Evolutionary conservation across 1,139 yeast genomes (phyloP), one percentile per base, ranked within the genome.

Genomic region (Pichia kudriavzevii): DNA sequence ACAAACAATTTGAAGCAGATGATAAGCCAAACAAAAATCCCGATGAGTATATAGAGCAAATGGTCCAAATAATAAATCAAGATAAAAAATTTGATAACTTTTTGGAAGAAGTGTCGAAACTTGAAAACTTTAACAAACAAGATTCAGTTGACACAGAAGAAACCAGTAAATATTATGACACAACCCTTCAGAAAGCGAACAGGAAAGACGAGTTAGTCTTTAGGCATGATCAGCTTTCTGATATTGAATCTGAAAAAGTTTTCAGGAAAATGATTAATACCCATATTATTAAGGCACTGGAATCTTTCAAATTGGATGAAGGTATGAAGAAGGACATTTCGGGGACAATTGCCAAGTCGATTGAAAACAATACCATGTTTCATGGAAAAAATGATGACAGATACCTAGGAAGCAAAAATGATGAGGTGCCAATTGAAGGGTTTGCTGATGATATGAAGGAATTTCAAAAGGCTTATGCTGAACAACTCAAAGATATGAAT

Each of bases 51-150:
- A 41, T 48, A 9, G 47, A 48, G 26, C 45, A 47, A 21, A 43
- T 48, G 47, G 44, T 48, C 24, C 39, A 39, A 18, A 40, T 47
- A 14, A 40, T 49, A n/a, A 42, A 42, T 20, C 46, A 45, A 24
- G 44, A 47, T 33, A 46, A 47, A 31, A 46, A 43, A 20, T 47
- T 47, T 30, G 51, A 46, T 28, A 40, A 43, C 23, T 46, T 47
- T 18, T 23, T 48, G 10, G 48, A 46, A 22, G 49, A 43, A 16
- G 44, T 45, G 4, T 35, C 41, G 3, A 40, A 44, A 28, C 19
- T 41, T 17, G 45, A 43, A 21, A 39, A 32, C 16, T 24, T 26
- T 13, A 15, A 22, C 19, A 22, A 16, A 15, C 19, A 15, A 15
- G 6, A 4, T 8, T 5, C n/a, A 13, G 14, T 5, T 7, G 11